Conservation (phyloP, 495 filamentous ascomycete genomes). For the Aspergillus indologenus region DNA sequence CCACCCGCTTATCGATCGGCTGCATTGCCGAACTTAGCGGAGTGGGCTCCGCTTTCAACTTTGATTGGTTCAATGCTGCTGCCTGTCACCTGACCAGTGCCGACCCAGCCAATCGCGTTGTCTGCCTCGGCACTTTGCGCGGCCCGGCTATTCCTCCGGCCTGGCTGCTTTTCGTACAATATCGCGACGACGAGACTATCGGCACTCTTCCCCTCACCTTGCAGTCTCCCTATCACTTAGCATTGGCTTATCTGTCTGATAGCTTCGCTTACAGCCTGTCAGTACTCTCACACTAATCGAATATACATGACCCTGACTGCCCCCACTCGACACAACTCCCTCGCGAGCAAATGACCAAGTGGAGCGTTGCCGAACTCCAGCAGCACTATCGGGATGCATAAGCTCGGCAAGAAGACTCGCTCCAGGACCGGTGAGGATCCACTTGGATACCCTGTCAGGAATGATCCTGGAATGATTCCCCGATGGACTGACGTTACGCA, state of each 20-base stretch:
- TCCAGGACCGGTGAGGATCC: constrained; percentile 35
- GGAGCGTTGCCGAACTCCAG: constrained; percentile 10
- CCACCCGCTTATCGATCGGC: neutral
- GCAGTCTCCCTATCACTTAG: neutral
- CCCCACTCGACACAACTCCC: neutral
- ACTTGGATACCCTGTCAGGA: neutral
- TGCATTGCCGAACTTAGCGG: constrained; percentile 5
- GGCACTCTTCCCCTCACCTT: neutral
- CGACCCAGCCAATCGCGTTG: constrained; percentile 31
- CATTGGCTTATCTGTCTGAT: neutral
- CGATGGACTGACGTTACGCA: constrained; percentile 1
- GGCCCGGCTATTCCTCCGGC: neutral
- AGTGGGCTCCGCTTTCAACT: neutral
- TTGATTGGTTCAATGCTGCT: constrained; percentile 10
- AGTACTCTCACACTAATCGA: neutral
- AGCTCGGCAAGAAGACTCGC: constrained; percentile 27
- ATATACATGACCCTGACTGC: neutral
- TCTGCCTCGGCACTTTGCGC: constrained; percentile 12
- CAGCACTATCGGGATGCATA: constrained; percentile 21
- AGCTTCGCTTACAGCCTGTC: neutral
- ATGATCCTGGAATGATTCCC: neutral
- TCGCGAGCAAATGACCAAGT: neutral
- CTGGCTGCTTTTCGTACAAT: neutral
- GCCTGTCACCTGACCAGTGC: constrained; percentile 15
- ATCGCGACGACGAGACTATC: neutral